Conservation (phyloP, 1,284 basidiomycete species). For the Mycena citricolor region DNA sequence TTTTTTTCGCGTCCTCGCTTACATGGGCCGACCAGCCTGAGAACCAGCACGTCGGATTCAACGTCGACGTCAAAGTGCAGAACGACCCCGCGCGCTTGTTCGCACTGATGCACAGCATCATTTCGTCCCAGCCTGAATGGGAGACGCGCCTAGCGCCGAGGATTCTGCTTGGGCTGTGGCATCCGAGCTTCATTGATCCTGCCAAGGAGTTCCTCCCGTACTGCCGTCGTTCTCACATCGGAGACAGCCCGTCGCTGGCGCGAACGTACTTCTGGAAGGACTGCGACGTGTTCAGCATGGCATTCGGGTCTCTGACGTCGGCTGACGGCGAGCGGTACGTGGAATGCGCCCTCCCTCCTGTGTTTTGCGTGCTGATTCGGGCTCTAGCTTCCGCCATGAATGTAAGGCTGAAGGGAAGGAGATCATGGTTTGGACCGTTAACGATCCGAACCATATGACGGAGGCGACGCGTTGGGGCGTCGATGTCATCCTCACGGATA, state of each 20-base stretch:
- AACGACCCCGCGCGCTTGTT: conserved; percentile 91
- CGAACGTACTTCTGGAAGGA: conserved; percentile 89
- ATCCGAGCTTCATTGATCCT: conserved; percentile 83
- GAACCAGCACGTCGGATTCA: conserved; percentile 84
- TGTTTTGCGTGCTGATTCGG: conserved; percentile 23
- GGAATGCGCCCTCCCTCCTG: conserved; percentile 5
- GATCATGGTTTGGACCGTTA: conserved; percentile 97
- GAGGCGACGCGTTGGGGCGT: conserved; percentile 93
- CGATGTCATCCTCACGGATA: conserved; percentile 87
- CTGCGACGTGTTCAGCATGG: conserved; percentile 88
- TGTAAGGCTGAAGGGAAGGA: conserved; percentile 82
- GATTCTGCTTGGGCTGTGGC: conserved; percentile 90
- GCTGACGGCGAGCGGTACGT: conserved; percentile 67
- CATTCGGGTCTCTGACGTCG: conserved; percentile 75
- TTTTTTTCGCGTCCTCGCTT: conserved; percentile 6
- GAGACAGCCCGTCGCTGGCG: conserved; percentile 66
- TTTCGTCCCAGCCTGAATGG: conserved; percentile 75
- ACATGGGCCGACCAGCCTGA: conserved; percentile 58
- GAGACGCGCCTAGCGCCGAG: conserved; percentile 83
- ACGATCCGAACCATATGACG: conserved; percentile 90
- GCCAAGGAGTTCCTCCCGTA: conserved; percentile 80
- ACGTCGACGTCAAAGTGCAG: conserved; percentile 93
- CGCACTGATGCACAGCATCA: conserved; percentile 75
- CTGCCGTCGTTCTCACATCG: conserved; percentile 86
- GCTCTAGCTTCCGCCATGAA: conserved; percentile 69